Evolutionary conservation across 2,329 filamentous ascomycete genomes (phyloP).

Genomic region (Furcasterigmium sp.): DNA sequence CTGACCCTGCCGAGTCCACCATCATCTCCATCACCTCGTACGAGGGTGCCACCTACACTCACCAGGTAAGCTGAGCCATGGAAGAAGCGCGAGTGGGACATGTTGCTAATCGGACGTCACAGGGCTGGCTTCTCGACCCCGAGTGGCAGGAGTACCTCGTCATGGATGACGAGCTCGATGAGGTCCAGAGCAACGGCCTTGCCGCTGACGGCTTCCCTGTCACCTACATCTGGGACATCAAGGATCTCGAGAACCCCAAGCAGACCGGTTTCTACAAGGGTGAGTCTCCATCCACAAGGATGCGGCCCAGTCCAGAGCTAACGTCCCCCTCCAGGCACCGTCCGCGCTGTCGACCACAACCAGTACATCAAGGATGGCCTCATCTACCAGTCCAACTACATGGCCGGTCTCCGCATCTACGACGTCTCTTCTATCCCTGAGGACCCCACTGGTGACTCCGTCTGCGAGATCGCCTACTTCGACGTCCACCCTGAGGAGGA

Average conservation of each 20-base stretch:
- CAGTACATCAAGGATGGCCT: slow-evolving; percentile 38
- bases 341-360: slow-evolving; percentile 41
- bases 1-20: slow-evolving; percentile 36
- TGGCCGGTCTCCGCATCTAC: slow-evolving; percentile 37
- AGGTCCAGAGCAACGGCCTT: slow-evolving; percentile 31
- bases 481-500: slow-evolving; percentile 48
- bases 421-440: slow-evolving; percentile 27
- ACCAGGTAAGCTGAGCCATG: slow-evolving; percentile 30
- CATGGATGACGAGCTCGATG: slow-evolving; percentile 49
- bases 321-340: slow-evolving; percentile 34
- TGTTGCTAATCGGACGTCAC: not conserved
- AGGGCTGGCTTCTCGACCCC: slow-evolving; percentile 44
- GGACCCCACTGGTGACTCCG: slow-evolving; percentile 36
- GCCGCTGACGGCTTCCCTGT: slow-evolving; percentile 37
- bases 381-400: slow-evolving; percentile 46
- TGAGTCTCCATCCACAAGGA: not conserved
- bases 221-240: slow-evolving; percentile 47
- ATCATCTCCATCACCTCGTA: slow-evolving; percentile 49
- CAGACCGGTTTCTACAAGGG: slow-evolving; percentile 36
- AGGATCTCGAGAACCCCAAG: slow-evolving; percentile 33
- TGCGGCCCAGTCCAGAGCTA: slow-evolving; percentile 17
- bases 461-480: slow-evolving; percentile 44
- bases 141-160: slow-evolving; percentile 39
- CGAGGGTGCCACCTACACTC: slow-evolving; percentile 51
- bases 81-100: too few species aligned